These are phyloP conservation scores for Aristolochia contorta DNA, from an alignment of 164 flowering plant species.

Conservation along the genomic window DNA sequence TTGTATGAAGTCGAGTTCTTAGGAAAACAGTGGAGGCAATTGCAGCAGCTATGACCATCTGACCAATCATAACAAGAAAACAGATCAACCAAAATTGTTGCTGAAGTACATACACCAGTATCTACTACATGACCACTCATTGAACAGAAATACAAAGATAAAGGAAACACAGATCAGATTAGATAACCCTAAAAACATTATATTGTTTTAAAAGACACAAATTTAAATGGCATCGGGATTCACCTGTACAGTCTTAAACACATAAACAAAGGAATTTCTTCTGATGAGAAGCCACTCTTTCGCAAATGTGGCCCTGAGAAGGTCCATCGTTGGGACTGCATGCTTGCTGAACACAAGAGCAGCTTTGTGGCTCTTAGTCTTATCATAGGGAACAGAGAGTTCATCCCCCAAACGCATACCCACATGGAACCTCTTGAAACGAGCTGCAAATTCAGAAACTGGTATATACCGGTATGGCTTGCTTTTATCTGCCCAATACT, in stretches of 20 bases:
- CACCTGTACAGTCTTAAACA: slow-evolving; percentile 59
- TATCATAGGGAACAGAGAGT: slow-evolving; percentile 61
- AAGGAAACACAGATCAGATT: no score
- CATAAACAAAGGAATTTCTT: slow-evolving; percentile 70
- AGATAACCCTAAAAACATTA: no score
- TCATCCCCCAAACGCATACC: slow-evolving; percentile 57
- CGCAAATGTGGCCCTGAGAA: slow-evolving; percentile 60
- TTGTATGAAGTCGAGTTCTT: slow-evolving; percentile 39
- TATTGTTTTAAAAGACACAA: no score
- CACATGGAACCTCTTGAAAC: slow-evolving; percentile 72
- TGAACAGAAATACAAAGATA: no score
- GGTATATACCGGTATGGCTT: slow-evolving; percentile 63
- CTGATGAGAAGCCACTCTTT: slow-evolving; percentile 78
- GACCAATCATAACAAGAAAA: slow-evolving; percentile 6
- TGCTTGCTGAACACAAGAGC: slow-evolving; percentile 59
- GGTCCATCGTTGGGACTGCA: slow-evolving; percentile 51
- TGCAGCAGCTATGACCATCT: slow-evolving; percentile 50
- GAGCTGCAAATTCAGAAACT: slow-evolving; percentile 55
- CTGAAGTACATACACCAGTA: background rate
- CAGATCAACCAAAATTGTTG: background rate
- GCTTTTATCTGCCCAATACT: slow-evolving; percentile 70
- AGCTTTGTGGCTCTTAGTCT: slow-evolving; percentile 50
- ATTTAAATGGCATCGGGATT: background rate
- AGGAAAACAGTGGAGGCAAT: slow-evolving; percentile 66
- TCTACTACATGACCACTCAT: no score